phyloP scores from a whole-genome alignment of 345 rosid genomes.

The Clausena lansium region DNA sequence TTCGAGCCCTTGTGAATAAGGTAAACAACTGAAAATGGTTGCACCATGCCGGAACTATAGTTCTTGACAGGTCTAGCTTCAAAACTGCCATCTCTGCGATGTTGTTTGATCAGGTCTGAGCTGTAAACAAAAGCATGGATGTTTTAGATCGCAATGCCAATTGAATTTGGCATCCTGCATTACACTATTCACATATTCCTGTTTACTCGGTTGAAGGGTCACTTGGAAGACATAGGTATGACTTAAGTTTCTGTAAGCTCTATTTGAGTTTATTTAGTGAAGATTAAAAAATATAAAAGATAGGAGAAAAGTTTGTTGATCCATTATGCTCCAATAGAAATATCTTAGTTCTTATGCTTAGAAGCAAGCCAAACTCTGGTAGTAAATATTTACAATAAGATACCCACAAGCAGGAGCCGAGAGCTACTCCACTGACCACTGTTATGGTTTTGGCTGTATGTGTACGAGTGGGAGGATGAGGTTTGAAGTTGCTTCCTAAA shows the following conservation, averaged over 20 bases:
- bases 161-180: background rate
- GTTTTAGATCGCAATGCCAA: background rate
- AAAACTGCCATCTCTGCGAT: background rate
- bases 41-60: background rate
- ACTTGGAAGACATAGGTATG: background rate
- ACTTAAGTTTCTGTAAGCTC: background rate
- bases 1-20: background rate
- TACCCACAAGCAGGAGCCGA: background rate
- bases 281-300: background rate
- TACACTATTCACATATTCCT: background rate
- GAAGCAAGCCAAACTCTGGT: background rate
- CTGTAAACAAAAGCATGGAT: background rate
- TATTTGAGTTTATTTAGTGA: background rate
- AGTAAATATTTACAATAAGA: background rate
- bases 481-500: background rate
- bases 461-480: background rate
- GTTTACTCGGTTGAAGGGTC: background rate
- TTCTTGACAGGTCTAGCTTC: background rate
- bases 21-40: background rate
- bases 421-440: background rate
- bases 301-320: background rate
- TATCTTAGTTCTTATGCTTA: background rate
- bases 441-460: background rate
- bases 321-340: background rate
- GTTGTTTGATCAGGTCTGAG: background rate